Conservation (phyloP, 2,329 filamentous ascomycete species). For the Chaetomiaceae sp. region DNA sequence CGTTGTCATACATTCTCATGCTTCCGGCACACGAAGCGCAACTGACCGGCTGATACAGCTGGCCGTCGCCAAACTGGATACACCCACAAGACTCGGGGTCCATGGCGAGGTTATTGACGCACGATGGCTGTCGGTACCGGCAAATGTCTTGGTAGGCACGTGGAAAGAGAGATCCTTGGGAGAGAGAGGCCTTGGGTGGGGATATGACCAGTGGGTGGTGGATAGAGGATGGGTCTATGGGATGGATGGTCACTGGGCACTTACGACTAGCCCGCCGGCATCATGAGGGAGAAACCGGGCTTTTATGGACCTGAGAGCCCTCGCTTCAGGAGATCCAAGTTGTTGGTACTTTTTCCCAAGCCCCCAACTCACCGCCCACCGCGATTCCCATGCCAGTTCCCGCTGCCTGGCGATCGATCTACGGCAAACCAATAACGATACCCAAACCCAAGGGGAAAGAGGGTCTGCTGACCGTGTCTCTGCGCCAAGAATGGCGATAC, state of each 20-base stretch:
- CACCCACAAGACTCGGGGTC: constrained; percentile 18
- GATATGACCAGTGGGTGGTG: neutral
- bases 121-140: neutral
- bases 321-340: neutral
- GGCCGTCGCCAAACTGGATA: constrained; percentile 4
- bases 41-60: neutral
- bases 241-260: neutral
- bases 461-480: constrained; percentile 26
- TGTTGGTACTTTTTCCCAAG: neutral
- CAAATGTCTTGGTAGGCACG: neutral
- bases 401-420: constrained; percentile 8
- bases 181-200: neutral
- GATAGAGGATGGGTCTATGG: too few relatives aligned
- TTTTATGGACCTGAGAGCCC: constrained; percentile 9
- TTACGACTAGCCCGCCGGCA: neutral
- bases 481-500: constrained; percentile 16
- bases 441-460: constrained; percentile 4
- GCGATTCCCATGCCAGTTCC: neutral
- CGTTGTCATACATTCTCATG: constrained; percentile 17
- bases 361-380: constrained; percentile 8
- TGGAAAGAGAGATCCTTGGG: too few relatives aligned
- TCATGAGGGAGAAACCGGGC: neutral
- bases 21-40: constrained; percentile 15
- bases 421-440: constrained; percentile 18
- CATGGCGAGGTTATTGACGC: neutral